phyloP scores from a whole-genome alignment of 1,139 yeast genomes.

The Pichiaceae sp. region DNA sequence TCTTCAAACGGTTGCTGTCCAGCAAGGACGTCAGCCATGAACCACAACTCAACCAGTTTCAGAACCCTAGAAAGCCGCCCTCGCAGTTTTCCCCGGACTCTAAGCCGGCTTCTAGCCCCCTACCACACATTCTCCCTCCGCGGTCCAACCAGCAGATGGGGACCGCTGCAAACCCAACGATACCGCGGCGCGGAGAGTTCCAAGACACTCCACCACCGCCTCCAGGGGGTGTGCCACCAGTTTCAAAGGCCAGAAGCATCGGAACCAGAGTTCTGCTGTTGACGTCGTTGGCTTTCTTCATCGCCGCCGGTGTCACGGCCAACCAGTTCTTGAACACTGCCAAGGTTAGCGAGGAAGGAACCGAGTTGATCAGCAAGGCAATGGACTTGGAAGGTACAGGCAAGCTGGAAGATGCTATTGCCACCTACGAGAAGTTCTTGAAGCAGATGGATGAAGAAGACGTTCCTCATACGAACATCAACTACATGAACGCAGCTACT shows the following conservation, averaged over 20 bases:
- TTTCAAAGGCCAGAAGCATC: not conserved
- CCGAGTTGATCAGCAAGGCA: conserved; percentile 11
- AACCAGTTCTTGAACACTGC: conserved; percentile 6
- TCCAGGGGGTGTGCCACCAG: conserved; percentile 6
- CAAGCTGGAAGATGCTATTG: conserved; percentile 14
- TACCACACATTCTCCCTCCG: not conserved
- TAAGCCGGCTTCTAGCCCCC: not conserved
- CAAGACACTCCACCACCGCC: conserved; percentile 1
- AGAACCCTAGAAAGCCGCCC: conserved; percentile 18
- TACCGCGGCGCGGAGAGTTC: not conserved
- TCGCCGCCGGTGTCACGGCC: conserved; percentile 3
- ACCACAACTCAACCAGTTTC: conserved; percentile 24
- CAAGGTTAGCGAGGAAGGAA: conserved; percentile 9
- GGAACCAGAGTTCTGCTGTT: conserved; percentile 1
- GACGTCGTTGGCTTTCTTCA: conserved; percentile 1
- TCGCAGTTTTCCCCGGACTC: conserved; percentile 7
- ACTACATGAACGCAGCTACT: conserved; percentile 76
- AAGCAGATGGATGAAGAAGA: conserved; percentile 21
- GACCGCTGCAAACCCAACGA: not conserved
- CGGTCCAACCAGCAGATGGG: not conserved
- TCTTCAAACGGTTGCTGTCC: conserved; percentile 3
- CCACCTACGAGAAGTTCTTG: conserved; percentile 12
- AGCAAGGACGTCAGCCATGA: conserved; percentile 9
- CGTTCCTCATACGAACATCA: conserved; percentile 50
- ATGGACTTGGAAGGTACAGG: conserved; percentile 14